A percentile compares a stretch with the other conserved stretches of the same genome.
Evolutionary conservation across 345 rosid genomes (phyloP).

Genomic region (Rhizophora apiculata): DNA sequence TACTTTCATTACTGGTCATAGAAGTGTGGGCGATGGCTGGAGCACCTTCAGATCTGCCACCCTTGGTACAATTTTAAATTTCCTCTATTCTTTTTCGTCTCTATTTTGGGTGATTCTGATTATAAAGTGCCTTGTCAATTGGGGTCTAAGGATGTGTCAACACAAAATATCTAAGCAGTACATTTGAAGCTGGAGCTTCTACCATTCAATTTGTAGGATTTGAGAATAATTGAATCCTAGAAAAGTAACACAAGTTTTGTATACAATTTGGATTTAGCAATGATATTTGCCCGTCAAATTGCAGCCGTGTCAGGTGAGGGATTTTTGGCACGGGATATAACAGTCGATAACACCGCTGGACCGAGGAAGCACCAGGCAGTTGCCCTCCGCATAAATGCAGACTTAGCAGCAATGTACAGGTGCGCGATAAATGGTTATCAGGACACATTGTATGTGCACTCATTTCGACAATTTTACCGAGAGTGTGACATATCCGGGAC

Average conservation of each 20-base stretch:
- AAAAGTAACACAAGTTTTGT: too few species aligned
- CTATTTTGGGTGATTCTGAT: neutral
- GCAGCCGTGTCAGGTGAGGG: slow-evolving; percentile 78
- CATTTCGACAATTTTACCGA: slow-evolving; percentile 72
- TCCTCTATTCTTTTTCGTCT: neutral
- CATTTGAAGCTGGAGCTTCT: neutral
- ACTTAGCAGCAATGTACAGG: slow-evolving; percentile 55
- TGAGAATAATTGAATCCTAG: too few species aligned
- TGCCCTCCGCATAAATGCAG: slow-evolving; percentile 70
- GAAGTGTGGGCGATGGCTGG: slow-evolving; percentile 77
- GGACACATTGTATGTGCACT: slow-evolving; percentile 65
- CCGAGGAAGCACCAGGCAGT: slow-evolving; percentile 76
- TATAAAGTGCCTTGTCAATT: neutral
- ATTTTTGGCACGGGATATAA: slow-evolving; percentile 68
- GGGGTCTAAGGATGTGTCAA: too few species aligned
- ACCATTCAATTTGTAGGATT: too few species aligned
- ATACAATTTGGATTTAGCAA: too few species aligned
- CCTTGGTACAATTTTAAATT: slow-evolving; percentile 43
- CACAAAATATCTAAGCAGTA: too few species aligned
- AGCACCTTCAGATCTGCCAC: slow-evolving; percentile 97
- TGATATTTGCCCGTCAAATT: neutral
- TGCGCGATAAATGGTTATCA: slow-evolving; percentile 69
- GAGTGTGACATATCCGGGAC: slow-evolving; percentile 78
- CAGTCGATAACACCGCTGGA: slow-evolving; percentile 71
- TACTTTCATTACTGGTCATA: slow-evolving; percentile 58